Evolutionary conservation across 306 rosid genomes (phyloP), one percentile per base, ranked within the genome.

Genomic region (Quercus gilva): DNA sequence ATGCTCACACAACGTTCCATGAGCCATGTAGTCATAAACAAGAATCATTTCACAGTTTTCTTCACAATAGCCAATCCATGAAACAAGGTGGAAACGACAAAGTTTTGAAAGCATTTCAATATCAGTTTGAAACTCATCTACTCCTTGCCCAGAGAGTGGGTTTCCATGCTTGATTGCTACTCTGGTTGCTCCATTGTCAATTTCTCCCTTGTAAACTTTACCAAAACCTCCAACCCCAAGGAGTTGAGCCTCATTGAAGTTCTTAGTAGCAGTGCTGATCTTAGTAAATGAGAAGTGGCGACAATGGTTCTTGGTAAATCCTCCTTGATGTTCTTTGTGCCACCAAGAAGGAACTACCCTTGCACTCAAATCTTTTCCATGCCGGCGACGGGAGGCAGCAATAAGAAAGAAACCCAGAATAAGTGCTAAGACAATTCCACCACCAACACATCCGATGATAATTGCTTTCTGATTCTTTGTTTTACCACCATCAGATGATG

Each of bases 221-320:
- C 98, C 98, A 5, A 94, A 92, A 67, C 97, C 98, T 82, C 98
- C 98, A 75, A 94, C 94, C 12, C 98, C 98, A 18, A 94, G 98
- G 55, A 94, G 73, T 77, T 86, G 87, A 65, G 93, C 84, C 76
- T 94, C 97, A 20, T 45, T 0, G 3, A 45, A 11, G 52, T 43
- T 43, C 51, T 43, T 43, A 2, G 51, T 43, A 43, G 51, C 0
- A 43, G 51, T 10, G 51, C 12, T 41, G 49, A 41, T 41, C 49
- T 43, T 2, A 9, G 51, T 2, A 43, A 43, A 2, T 9, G 51
- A 43, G 51, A 43, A 43, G 51, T 2, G 51, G 51, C 0, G 51
- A 43, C 51, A 43, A 43, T 7, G 51, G 51, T 43, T 43, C 51
- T 43, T 43, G 51, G 51, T 9, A 10, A 2, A 43, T 49, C 82